Evolutionary conservation across 225 moss, liverwort and hornwort genomes (phyloP).

Genomic region (Thuidium tamariscinum): DNA sequence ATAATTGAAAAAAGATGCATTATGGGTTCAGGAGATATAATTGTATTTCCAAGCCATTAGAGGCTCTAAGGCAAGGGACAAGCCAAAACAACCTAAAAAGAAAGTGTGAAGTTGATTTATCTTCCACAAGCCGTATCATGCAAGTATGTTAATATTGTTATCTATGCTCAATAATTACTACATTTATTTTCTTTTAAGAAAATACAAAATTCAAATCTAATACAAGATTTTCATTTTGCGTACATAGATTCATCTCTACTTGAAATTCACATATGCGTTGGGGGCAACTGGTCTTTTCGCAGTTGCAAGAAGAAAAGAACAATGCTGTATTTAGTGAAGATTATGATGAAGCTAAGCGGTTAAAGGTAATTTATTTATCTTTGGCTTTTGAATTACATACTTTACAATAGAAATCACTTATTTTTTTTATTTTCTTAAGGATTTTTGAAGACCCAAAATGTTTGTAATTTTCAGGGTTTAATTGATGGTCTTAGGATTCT

Average conservation of each 20-base stretch:
- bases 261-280: conserved; percentile 20
- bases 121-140: conserved; percentile 36
- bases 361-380: conserved; percentile 35
- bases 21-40: background rate
- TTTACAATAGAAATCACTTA: background rate
- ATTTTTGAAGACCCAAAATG: background rate
- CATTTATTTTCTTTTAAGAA: background rate
- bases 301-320: conserved; percentile 85
- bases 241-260: conserved; percentile 1
- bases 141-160: conserved; percentile 29
- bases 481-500: conserved; percentile 62
- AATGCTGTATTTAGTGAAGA: conserved; percentile 65
- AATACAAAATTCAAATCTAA: background rate
- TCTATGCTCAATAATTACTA: background rate
- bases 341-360: conserved; percentile 85
- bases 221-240: background rate
- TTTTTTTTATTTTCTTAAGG: no score
- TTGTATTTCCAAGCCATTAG: background rate
- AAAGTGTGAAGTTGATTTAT: conserved; percentile 33
- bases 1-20: background rate
- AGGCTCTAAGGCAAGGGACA: conserved; percentile 3
- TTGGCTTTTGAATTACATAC: background rate
- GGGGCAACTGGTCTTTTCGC: conserved; percentile 34
- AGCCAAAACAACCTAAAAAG: conserved; percentile 5
- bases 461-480: conserved; percentile 18